phyloP scores from a whole-genome alignment of 495 filamentous ascomycete species.

The Elaphomyces granulatus region DNA sequence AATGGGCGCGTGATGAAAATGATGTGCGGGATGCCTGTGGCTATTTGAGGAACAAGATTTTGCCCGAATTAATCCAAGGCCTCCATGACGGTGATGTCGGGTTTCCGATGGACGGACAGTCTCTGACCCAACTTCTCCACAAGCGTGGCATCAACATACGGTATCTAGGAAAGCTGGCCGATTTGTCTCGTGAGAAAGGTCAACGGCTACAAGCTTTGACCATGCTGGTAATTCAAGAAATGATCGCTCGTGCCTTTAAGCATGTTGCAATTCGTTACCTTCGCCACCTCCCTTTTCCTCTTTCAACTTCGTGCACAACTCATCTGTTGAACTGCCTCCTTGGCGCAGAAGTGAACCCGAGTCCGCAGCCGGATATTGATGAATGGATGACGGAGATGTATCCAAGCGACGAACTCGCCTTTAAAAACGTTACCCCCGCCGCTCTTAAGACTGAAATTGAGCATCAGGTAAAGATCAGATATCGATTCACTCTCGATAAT shows the following conservation, averaged over 20 bases:
- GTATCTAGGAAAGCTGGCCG: slow-evolving; percentile 76
- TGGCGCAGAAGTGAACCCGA: slow-evolving; percentile 58
- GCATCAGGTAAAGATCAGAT: slow-evolving; percentile 56
- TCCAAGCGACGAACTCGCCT: slow-evolving; percentile 67
- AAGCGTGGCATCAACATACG: slow-evolving; percentile 95
- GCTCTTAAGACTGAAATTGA: slow-evolving; percentile 55
- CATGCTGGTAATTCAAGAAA: slow-evolving; percentile 71
- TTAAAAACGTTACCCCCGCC: slow-evolving; percentile 60
- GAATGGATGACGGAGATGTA: slow-evolving; percentile 58
- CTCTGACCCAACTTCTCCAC: slow-evolving; percentile 77
- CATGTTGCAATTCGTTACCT: slow-evolving; percentile 71
- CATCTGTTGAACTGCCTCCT: slow-evolving; percentile 94
- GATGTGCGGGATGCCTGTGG: slow-evolving; percentile 75
- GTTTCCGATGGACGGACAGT: slow-evolving; percentile 96
- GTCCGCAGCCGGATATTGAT: slow-evolving; percentile 65
- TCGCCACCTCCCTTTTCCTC: slow-evolving; percentile 60
- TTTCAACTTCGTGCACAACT: slow-evolving; percentile 60
- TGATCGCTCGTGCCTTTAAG: slow-evolving; percentile 89
- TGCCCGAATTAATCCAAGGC: slow-evolving; percentile 66
- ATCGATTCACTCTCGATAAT: slow-evolving; percentile 54
- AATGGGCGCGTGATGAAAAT: slow-evolving; percentile 73
- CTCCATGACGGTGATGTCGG: slow-evolving; percentile 85
- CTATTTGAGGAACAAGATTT: slow-evolving; percentile 55
- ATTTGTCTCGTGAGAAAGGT: slow-evolving; percentile 49
- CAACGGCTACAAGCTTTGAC: slow-evolving; percentile 62